Evolutionary conservation across 768 basidiomycete genomes (phyloP), one percentile per base, ranked within the genome.

Genomic region (Neoboletus subvelutipes): DNA sequence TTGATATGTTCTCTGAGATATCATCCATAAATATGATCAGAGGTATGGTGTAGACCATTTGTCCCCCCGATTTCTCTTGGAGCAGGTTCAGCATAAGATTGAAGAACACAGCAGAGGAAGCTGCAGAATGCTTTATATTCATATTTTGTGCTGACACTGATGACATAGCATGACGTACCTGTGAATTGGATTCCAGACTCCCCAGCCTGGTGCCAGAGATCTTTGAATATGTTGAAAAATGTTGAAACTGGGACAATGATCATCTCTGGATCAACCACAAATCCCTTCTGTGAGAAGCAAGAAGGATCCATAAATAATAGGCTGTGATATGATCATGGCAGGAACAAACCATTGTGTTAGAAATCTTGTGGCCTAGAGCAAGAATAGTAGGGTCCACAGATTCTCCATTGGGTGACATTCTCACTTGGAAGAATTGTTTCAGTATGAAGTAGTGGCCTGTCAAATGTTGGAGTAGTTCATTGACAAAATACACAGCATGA

Each of bases 401-500:
- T 2, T 20, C 39, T 47, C 15, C 20, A 2, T 51, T 13, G 9
- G 8, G 26, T 9, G 46, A 40, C n/a, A 36, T 29, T n/a, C 40
- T 2, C 39, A 53, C 55, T 18, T 57, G 53, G 18, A 66, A 66
- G 13, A 63, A 57, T 1, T 50, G 33, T 9, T 56, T 56, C 0
- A 57, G 57, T 5, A 67, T 58, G 18, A 67, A 67, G 11, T 60
- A 66, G 0, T 56, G 37, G 9, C 46, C 33, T 4, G 45, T 34
- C 0, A 3, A 20, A 11, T 55, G 37, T 13, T 55, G 51, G 2
- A 66, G 52, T 1, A 74, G 54, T 48, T 71, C 62, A 10, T 71
- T 40, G 1, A 69, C 46, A 39, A 65, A 75, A 33, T 59, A 70
- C 22, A 73, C 55, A 1, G 60, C 28, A 0, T 31, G 22, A 1